These are phyloP conservation scores for Gnomoniopsis smithogilvyi DNA, from an alignment of 2,329 filamentous ascomycete species.

Conservation along the genomic window DNA sequence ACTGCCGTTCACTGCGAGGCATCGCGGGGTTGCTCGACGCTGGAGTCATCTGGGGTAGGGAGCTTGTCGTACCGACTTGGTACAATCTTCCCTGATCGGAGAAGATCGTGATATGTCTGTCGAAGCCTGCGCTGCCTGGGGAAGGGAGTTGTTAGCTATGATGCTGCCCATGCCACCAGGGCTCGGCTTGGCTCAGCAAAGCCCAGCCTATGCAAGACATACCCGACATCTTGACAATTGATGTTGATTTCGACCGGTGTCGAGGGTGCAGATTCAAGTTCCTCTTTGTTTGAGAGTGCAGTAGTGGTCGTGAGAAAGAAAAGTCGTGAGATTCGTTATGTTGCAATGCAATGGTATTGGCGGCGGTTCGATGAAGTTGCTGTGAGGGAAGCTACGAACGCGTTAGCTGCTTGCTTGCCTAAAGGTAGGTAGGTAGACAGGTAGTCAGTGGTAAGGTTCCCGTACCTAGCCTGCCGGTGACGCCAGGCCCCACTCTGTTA, in stretches of 20 bases:
- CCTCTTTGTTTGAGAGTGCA: neutral
- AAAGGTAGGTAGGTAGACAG: slow-evolving; percentile 24
- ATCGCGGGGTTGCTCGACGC: neutral
- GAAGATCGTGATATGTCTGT: slow-evolving; percentile 99
- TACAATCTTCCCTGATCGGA: slow-evolving; percentile 97
- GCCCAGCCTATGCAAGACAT: slow-evolving; percentile 25
- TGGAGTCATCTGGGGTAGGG: neutral
- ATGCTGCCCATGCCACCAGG: neutral
- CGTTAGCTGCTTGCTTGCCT: slow-evolving; percentile 47
- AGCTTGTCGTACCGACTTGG: slow-evolving; percentile 83
- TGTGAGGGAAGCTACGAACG: slow-evolving; percentile 29
- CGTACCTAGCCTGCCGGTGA: slow-evolving; percentile 13
- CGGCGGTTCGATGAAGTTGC: slow-evolving; percentile 10
- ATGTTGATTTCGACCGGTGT: neutral
- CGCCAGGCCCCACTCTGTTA: too few relatives aligned
- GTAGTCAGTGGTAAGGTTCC: too few relatives aligned
- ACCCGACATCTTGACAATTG: slow-evolving; percentile 50
- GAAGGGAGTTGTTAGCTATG: slow-evolving; percentile 24
- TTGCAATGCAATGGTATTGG: slow-evolving; percentile 1
- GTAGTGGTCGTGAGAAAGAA: neutral
- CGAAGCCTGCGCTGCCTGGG: slow-evolving; percentile 82
- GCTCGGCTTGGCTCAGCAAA: slow-evolving; percentile 14
- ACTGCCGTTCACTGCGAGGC: neutral
- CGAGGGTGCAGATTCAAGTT: neutral
- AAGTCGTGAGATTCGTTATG: slow-evolving; percentile 18